Conservation (phyloP, 306 rosid species). For the Quercus parvula region DNA sequence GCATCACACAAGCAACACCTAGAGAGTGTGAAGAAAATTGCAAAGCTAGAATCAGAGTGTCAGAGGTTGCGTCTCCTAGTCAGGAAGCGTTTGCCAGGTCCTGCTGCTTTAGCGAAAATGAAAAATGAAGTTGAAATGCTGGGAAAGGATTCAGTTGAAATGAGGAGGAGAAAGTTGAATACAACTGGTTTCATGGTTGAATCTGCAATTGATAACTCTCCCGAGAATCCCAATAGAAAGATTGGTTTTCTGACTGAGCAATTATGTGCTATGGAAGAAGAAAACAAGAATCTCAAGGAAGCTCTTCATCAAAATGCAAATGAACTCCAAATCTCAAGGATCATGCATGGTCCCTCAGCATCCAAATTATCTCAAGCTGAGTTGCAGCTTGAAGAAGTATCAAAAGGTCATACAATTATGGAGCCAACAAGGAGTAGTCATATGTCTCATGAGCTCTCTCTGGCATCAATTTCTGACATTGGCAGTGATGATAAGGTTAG, state of each 20-base stretch:
- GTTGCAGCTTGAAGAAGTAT: constrained; percentile 36
- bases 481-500: constrained; percentile 85
- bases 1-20: constrained; percentile 76
- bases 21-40: constrained; percentile 67
- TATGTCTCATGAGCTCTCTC: constrained; percentile 41
- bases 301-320: constrained; percentile 56
- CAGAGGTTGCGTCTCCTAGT: constrained; percentile 82
- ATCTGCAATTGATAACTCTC: constrained; percentile 46
- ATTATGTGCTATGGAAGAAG: constrained; percentile 68
- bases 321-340: constrained; percentile 71
- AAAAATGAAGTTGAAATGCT: constrained; percentile 79
- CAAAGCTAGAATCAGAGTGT: constrained; percentile 88
- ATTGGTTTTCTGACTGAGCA: constrained; percentile 49
- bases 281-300: constrained; percentile 62
- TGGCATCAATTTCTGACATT: constrained; percentile 61
- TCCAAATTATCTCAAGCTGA: constrained; percentile 55
- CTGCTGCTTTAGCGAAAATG: constrained; percentile 84
- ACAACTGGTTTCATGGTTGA: constrained; percentile 40
- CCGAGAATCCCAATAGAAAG: constrained; percentile 44
- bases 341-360: constrained; percentile 59
- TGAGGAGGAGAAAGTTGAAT: constrained; percentile 48
- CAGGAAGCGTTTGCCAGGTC: constrained; percentile 86
- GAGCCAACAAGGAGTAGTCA: constrained; percentile 44
- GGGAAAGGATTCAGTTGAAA: constrained; percentile 57
- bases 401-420: constrained; percentile 35